Evolutionary conservation across 139 green algal genomes (phyloP).

Genomic region (Volvox africanus): DNA sequence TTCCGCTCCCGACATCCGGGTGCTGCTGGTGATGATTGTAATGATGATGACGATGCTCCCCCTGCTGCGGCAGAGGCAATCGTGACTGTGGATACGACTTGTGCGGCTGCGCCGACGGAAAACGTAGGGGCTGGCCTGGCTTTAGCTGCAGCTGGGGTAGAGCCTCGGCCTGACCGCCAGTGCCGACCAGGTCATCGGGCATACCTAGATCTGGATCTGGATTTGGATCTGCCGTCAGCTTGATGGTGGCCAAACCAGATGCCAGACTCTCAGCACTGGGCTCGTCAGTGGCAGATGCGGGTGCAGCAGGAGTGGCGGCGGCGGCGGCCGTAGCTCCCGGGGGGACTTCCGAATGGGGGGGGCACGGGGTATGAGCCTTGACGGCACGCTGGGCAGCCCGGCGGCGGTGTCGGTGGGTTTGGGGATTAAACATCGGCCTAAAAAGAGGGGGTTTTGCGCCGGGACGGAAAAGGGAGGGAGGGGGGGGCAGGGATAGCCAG

Average conservation of each 20-base stretch:
- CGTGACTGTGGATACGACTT: not conserved
- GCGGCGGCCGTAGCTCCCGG: not conserved
- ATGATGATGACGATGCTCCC: not conserved
- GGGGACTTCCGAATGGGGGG: not conserved
- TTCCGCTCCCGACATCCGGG: not conserved
- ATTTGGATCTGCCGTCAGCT: not conserved
- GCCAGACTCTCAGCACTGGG: not conserved
- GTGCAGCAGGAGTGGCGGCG: not conserved
- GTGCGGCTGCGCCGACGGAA: not conserved
- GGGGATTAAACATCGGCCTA: constrained; percentile 6
- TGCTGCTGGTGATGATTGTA: not conserved
- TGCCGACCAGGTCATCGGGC: too few species aligned
- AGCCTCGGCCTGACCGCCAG: not conserved
- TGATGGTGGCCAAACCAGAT: not conserved
- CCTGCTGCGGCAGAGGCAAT: not conserved
- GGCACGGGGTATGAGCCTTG: not conserved
- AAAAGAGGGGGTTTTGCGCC: not conserved
- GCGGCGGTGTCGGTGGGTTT: not conserved
- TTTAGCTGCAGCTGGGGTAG: not conserved
- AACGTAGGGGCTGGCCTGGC: not conserved
- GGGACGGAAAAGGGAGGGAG: not conserved
- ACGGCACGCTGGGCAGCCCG: not conserved
- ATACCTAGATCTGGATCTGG: not conserved
- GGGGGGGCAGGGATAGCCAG: not conserved
- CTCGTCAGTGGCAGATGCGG: not conserved